Evolutionary conservation across 1,284 basidiomycete genomes (phyloP).

Genomic region (Termitomyces sp.): DNA sequence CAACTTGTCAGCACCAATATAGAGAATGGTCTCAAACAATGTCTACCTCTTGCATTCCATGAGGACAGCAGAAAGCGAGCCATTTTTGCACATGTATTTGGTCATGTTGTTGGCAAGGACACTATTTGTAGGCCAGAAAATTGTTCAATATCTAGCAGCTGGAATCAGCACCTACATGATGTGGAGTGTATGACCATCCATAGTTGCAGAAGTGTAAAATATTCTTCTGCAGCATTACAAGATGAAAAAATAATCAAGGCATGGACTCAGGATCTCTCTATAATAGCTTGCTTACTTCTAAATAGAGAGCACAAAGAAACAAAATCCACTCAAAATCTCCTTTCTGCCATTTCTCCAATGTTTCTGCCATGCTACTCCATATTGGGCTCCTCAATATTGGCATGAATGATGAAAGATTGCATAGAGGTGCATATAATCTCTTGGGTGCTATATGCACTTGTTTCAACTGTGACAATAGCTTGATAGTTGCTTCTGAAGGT

Average conservation of each 20-base stretch:
- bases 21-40: conserved; percentile 86
- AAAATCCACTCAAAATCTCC: conserved; percentile 47
- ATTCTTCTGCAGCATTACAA: conserved; percentile 63
- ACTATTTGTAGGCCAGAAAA: conserved; percentile 64
- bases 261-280: not conserved
- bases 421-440: conserved; percentile 73
- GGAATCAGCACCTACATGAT: conserved; percentile 60
- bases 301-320: conserved; percentile 63
- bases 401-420: conserved; percentile 65
- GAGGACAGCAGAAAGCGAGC: conserved; percentile 66
- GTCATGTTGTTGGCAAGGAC: conserved; percentile 79
- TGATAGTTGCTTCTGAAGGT: conserved; percentile 67
- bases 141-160: conserved; percentile 42
- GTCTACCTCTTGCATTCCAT: conserved; percentile 77
- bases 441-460: conserved; percentile 74
- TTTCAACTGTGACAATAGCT: conserved; percentile 69
- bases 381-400: conserved; percentile 76
- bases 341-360: conserved; percentile 71
- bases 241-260: conserved; percentile 77
- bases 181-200: conserved; percentile 42
- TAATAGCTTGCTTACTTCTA: conserved; percentile 6
- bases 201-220: conserved; percentile 60
- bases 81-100: conserved; percentile 84
- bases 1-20: conserved; percentile 82
- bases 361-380: conserved; percentile 80